Evolutionary conservation across 345 rosid genomes (phyloP), one percentile per base, ranked within the genome.

Genomic region (Mallotus nudiflorus): DNA sequence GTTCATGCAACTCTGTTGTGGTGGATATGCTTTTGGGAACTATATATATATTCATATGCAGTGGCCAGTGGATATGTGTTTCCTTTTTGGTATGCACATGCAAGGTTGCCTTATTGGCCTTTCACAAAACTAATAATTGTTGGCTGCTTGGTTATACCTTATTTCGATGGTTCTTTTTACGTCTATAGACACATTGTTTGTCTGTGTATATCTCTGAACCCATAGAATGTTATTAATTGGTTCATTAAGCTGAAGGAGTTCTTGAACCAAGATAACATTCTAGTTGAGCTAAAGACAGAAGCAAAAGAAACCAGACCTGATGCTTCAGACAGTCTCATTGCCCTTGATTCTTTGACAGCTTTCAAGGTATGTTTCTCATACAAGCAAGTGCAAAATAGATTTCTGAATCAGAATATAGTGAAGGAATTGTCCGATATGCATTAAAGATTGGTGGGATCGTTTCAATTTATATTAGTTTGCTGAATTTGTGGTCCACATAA

Each of bases 21-120:
- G n/a, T n/a, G n/a, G n/a, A n/a, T n/a, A n/a, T n/a, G n/a, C n/a
- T n/a, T n/a, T n/a, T n/a, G n/a, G n/a, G n/a, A n/a, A n/a, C n/a
- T n/a, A n/a, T n/a, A n/a, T n/a, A n/a, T n/a, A n/a, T n/a, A n/a
- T n/a, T n/a, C n/a, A n/a, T n/a, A n/a, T n/a, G n/a, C n/a, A n/a
- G n/a, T n/a, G n/a, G n/a, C n/a, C n/a, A n/a, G n/a, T n/a, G n/a
- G n/a, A n/a, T n/a, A n/a, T n/a, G n/a, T n/a, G n/a, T n/a, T n/a
- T n/a, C n/a, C n/a, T n/a, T n/a, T n/a, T n/a, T n/a, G n/a, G n/a
- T n/a, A n/a, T n/a, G n/a, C n/a, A n/a, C n/a, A n/a, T n/a, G n/a
- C n/a, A n/a, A n/a, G n/a, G n/a, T n/a, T n/a, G n/a, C 63, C 77
- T 24, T 57, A 22, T 15, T 82, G 85, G 85, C 62, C 62, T 20